Percentiles rank a stretch among this genome's conserved stretches.
Conservation (phyloP, 2,329 filamentous ascomycete species). For the Alternaria alternata region DNA sequence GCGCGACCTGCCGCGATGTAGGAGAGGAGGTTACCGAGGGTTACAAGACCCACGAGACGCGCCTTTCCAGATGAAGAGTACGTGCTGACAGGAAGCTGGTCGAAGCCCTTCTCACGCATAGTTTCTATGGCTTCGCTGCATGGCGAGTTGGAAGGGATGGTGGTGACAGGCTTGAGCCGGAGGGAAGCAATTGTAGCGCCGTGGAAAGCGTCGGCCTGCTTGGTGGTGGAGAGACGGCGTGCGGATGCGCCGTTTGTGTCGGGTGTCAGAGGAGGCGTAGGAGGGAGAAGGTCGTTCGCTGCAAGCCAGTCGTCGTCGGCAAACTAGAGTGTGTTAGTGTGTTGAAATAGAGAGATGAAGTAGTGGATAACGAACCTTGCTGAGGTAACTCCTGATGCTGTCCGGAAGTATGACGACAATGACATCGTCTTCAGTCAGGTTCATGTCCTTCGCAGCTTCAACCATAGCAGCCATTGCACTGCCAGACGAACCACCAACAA, state of each 20-base stretch:
- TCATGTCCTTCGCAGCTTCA: slow-evolving; percentile 76
- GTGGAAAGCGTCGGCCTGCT: slow-evolving; percentile 71
- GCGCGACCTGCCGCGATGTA: slow-evolving; percentile 88
- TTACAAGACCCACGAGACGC: slow-evolving; percentile 89
- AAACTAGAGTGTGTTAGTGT: slow-evolving; percentile 63
- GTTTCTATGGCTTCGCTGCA: slow-evolving; percentile 93
- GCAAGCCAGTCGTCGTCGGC: slow-evolving; percentile 99
- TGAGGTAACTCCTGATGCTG: slow-evolving; percentile 95
- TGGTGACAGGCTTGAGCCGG: slow-evolving; percentile 91
- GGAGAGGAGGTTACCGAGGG: slow-evolving; percentile 90
- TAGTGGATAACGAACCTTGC: slow-evolving; percentile 66
- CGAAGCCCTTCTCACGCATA: slow-evolving; percentile 98
- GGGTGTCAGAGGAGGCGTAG: slow-evolving; percentile 55
- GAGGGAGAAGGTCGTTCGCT: slow-evolving; percentile 88
- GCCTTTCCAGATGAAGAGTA: slow-evolving; percentile 65
- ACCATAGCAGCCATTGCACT: slow-evolving; percentile 87
- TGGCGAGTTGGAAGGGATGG: slow-evolving; percentile 72
- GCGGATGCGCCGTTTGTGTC: slow-evolving; percentile 34
- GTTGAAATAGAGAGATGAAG: background rate
- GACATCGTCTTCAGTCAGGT: slow-evolving; percentile 82
- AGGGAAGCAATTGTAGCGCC: slow-evolving; percentile 82
- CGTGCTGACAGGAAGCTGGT: slow-evolving; percentile 87
- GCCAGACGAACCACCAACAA: slow-evolving; percentile 92
- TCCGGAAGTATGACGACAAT: slow-evolving; percentile 93
- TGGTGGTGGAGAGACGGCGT: slow-evolving; percentile 51